Evolutionary conservation across 495 filamentous ascomycete genomes (phyloP), one percentile per base, ranked within the genome.

Genomic region (Achaetomiella virescens): DNA sequence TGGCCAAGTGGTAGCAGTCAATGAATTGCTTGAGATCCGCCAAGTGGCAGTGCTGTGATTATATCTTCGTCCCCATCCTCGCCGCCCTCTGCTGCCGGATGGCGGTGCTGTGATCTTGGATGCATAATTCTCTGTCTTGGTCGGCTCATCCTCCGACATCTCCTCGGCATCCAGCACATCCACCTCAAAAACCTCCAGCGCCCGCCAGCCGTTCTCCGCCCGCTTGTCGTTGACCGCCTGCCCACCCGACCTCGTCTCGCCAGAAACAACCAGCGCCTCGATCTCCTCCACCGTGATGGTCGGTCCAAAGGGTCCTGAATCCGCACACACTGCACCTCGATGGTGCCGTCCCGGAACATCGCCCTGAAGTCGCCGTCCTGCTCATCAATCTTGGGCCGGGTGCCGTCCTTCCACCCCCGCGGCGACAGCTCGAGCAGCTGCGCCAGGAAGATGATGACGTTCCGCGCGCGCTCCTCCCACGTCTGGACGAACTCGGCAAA

Each of bases 241-340:
- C 2, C 93, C 95, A 18, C 93, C 93, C 2, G 82, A 76, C 57
- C 86, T 81, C 17, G 92, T 97, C 76, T 98, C 93, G 35, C 78
- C 81, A n/a, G 91, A 96, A 14, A 97, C 84, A 2, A 96, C 84
- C 44, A 97, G 75, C 1, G 87, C 91, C 44, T 84, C 81, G 60
- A 97, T 84, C 29, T 77, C 70, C 68, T 88, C 78, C 22, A 90
- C 86, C 1, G 90, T 92, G 65, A 95, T 86, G 1, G 93, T 97
- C 24, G 93, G 93, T 17, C 93, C 93, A 73, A 85, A 97, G 7
- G 87, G 69, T 98, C 93, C 52, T 84, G 82, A 50, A 98, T 90
- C 69, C 91, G 81, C 42, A 91, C 87, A 62, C 88, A 86, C 58
- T 85, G 85, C 51, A 96, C 70, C 8, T 70, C 59, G 40, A 83